Conservation (phyloP, 495 filamentous ascomycete genomes). For the Xylaria venustula region DNA sequence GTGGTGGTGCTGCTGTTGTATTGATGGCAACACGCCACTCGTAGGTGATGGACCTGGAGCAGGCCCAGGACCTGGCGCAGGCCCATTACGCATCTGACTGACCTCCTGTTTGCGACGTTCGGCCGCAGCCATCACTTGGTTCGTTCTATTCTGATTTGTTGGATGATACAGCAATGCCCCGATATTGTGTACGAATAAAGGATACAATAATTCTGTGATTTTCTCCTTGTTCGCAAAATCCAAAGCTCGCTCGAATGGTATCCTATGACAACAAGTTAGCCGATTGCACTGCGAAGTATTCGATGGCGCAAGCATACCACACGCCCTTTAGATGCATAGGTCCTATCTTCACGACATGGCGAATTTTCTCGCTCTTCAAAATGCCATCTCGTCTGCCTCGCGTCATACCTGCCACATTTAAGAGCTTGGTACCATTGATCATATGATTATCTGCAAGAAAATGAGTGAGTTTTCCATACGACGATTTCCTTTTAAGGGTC, state of each 20-base stretch:
- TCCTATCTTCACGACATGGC: slow-evolving; percentile 97
- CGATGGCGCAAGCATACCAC: slow-evolving; percentile 63
- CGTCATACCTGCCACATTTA: slow-evolving; percentile 98
- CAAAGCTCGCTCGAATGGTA: slow-evolving; percentile 91
- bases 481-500: background rate
- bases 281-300: background rate
- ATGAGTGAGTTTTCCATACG: background rate
- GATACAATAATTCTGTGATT: slow-evolving; percentile 93
- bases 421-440: slow-evolving; percentile 97
- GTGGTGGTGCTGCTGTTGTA: slow-evolving; percentile 68
- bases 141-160: slow-evolving; percentile 77
- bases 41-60: slow-evolving; percentile 37
- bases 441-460: slow-evolving; percentile 89
- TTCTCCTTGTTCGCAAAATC: slow-evolving; percentile 99
- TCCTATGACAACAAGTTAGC: slow-evolving; percentile 56
- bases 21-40: slow-evolving; percentile 55
- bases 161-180: slow-evolving; percentile 92
- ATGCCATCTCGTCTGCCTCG: slow-evolving; percentile 94
- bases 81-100: slow-evolving; percentile 47
- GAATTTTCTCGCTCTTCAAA: slow-evolving; percentile 93
- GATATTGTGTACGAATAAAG: slow-evolving; percentile 97
- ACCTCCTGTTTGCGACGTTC: slow-evolving; percentile 69
- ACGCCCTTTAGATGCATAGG: slow-evolving; percentile 99
- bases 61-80: slow-evolving; percentile 37
- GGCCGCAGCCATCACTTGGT: slow-evolving; percentile 83